Conservation (phyloP, 2,329 filamentous ascomycete genomes). For the Sclerotinia trifoliorum region DNA sequence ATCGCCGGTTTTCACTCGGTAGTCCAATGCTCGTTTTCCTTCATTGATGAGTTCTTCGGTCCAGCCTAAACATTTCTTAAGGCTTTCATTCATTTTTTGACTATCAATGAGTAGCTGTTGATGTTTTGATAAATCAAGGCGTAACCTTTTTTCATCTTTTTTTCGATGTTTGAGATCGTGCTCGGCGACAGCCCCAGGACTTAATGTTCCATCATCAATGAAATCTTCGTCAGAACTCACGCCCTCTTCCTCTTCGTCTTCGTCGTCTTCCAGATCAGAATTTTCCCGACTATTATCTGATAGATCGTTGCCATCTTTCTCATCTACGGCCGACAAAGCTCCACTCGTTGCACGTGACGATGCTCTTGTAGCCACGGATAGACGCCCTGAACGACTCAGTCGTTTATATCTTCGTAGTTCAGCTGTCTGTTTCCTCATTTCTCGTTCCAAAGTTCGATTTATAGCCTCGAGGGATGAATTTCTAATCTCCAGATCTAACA, state of each 20-base stretch:
- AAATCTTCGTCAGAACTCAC: conserved; percentile 54
- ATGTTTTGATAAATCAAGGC: conserved; percentile 82
- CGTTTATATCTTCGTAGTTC: conserved; percentile 84
- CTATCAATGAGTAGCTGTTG: conserved; percentile 84
- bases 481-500: conserved; percentile 92
- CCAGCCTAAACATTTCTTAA: conserved; percentile 85
- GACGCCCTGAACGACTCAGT: conserved; percentile 75
- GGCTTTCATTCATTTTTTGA: conserved; percentile 91
- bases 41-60: conserved; percentile 89
- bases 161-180: conserved; percentile 56
- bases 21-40: conserved; percentile 81
- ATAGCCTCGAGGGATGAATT: conserved; percentile 95
- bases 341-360: conserved; percentile 47
- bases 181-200: conserved; percentile 44
- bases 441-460: conserved; percentile 86
- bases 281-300: conserved; percentile 53
- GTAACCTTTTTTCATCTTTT: conserved; percentile 78
- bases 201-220: conserved; percentile 39
- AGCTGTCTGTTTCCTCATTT: conserved; percentile 85
- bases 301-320: conserved; percentile 40
- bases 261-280: conserved; percentile 38
- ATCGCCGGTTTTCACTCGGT: conserved; percentile 75
- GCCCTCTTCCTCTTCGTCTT: conserved; percentile 47
- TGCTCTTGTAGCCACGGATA: conserved; percentile 59
- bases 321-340: conserved; percentile 47